Conservation (phyloP, 2,329 filamentous ascomycete genomes). For the Penicillium sp. region DNA sequence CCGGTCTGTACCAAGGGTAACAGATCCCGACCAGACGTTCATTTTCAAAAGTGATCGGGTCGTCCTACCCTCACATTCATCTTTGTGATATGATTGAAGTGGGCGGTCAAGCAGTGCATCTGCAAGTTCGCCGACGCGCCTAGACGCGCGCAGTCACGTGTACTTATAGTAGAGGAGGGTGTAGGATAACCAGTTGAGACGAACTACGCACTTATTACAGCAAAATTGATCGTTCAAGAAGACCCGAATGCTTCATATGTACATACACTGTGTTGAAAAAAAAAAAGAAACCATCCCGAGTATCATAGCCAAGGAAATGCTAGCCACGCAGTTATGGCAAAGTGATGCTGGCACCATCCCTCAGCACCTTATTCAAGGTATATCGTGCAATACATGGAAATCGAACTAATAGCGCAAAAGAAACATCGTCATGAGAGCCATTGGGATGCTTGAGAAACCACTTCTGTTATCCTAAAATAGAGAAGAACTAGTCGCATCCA, state of each 20-base stretch:
- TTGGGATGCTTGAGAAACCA: not conserved
- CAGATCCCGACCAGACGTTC: conserved; percentile 45
- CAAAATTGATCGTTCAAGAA: not conserved
- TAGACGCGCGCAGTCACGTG: conserved; percentile 27
- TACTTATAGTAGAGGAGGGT: no score
- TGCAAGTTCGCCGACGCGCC: conserved; percentile 16
- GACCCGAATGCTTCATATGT: conserved; percentile 16
- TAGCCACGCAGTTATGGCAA: conserved; percentile 16
- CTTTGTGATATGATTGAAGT: conserved; percentile 5
- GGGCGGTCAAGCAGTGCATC: not conserved
- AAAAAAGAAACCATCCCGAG: conserved; percentile 26
- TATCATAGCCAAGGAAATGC: conserved; percentile 18
- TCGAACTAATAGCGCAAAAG: conserved; percentile 21
- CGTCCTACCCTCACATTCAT: conserved; percentile 19
- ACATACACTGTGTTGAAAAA: conserved; percentile 27
- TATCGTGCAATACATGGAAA: conserved; percentile 25
- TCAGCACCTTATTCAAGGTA: conserved; percentile 25
- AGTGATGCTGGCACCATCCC: conserved; percentile 10
- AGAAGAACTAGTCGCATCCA: conserved; percentile 3
- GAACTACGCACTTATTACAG: not conserved
- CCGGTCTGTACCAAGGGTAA: conserved; percentile 31
- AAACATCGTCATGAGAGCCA: conserved; percentile 21
- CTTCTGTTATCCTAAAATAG: not conserved
- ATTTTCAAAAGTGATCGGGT: conserved; percentile 28
- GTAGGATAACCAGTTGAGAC: no score